A percentile compares a stretch with the other conserved stretches of the same genome.
These are phyloP conservation scores for Straminergon stramineum DNA, from an alignment of 225 moss, liverwort and hornwort genomes.

Conservation along the genomic window DNA sequence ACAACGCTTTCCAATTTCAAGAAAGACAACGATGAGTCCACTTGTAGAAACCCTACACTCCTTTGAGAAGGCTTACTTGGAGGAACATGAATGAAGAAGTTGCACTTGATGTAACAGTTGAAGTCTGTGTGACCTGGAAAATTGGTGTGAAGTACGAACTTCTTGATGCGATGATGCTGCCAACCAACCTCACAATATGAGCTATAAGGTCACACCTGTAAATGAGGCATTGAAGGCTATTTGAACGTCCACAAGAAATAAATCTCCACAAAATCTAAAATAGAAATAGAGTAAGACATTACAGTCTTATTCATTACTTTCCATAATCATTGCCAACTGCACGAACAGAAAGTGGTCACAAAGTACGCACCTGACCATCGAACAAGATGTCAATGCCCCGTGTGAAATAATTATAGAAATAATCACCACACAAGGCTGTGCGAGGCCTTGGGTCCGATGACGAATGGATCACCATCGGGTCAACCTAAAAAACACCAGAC, in stretches of 20 bases:
- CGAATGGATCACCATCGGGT: constrained; percentile 98
- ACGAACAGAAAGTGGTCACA: neutral
- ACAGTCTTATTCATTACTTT: neutral
- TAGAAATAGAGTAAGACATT: neutral
- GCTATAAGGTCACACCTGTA: constrained; percentile 7
- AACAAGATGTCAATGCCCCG: constrained; percentile 95
- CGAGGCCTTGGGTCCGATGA: constrained; percentile 90
- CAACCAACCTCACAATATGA: constrained; percentile 20
- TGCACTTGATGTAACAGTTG: constrained; percentile 96
- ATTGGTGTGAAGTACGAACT: constrained; percentile 95
- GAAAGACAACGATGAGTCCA: neutral
- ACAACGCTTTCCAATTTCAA: neutral
- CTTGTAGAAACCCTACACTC: neutral
- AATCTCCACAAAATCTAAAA: neutral
- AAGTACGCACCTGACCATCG: constrained; percentile 73
- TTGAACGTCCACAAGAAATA: neutral
- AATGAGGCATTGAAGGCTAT: neutral
- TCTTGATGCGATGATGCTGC: constrained; percentile 90
- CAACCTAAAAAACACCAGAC: constrained; percentile 50
- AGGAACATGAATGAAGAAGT: constrained; percentile 80
- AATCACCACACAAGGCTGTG: constrained; percentile 90
- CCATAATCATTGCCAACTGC: neutral
- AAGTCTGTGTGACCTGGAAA: constrained; percentile 98
- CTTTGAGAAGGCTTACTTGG: constrained; percentile 25
- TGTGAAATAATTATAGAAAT: constrained; percentile 94